These are phyloP conservation scores for Diplodia mutila DNA, from an alignment of 2,329 filamentous ascomycete species.

Conservation along the genomic window DNA sequence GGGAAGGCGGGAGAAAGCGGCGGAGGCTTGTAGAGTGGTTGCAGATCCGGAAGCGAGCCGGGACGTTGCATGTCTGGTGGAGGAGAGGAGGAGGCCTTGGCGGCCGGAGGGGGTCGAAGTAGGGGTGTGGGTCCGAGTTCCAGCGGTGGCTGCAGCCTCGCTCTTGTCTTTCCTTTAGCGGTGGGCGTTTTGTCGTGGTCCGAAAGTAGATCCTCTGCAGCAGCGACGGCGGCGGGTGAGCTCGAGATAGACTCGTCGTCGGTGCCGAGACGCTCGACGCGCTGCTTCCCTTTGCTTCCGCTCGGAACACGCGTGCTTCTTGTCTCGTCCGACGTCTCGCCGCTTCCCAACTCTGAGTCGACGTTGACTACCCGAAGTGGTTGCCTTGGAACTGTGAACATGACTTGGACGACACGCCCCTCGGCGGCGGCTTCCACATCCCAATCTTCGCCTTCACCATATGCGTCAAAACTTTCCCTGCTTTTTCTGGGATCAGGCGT, in stretches of 20 bases:
- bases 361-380: conserved; percentile 83
- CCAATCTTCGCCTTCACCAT: conserved; percentile 48
- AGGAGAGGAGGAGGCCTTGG: not conserved
- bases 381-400: conserved; percentile 92
- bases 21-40: conserved; percentile 9
- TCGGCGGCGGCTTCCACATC: conserved; percentile 55
- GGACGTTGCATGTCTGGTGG: not conserved
- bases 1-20: conserved; percentile 9
- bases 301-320: not conserved
- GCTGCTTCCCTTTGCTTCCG: conserved; percentile 16
- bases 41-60: not conserved
- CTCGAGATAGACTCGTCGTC: not conserved
- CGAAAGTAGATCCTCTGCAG: not conserved
- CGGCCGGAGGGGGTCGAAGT: not conserved
- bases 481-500: conserved; percentile 15
- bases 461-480: conserved; percentile 31
- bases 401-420: conserved; percentile 58
- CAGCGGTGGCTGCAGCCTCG: not conserved
- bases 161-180: not conserved
- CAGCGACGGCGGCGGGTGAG: not conserved
- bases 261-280: not conserved
- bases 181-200: not conserved
- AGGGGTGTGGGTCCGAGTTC: not conserved
- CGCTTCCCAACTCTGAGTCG: conserved; percentile 5
- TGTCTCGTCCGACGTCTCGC: conserved; percentile 11